Evolutionary conservation across 1,284 basidiomycete species (phyloP).

Genomic region (Puccinia horiana): DNA sequence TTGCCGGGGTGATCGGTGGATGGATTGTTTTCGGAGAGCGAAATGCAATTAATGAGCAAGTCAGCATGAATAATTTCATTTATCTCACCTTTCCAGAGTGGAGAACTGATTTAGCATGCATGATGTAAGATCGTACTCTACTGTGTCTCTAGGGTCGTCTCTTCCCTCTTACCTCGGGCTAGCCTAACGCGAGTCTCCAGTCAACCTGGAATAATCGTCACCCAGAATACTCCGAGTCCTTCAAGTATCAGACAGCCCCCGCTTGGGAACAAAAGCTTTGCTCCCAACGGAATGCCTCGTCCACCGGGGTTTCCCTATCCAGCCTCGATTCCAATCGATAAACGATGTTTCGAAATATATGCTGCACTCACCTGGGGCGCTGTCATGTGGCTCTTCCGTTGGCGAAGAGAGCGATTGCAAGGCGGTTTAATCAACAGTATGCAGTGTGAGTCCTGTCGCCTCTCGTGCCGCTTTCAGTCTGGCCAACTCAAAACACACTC

Average conservation of each 20-base stretch:
- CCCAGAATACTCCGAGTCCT: slow-evolving; percentile 53
- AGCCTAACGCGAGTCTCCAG: slow-evolving; percentile 39
- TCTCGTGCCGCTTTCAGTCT: not conserved
- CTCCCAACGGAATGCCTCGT: slow-evolving; percentile 56
- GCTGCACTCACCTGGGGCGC: slow-evolving; percentile 89
- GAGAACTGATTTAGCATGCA: not conserved
- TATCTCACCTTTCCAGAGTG: not conserved
- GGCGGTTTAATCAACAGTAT: slow-evolving; percentile 74
- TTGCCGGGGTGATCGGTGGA: slow-evolving; percentile 88
- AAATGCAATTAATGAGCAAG: slow-evolving; percentile 97
- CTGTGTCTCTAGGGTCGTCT: slow-evolving; percentile 55
- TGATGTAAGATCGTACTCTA: slow-evolving; percentile 89
- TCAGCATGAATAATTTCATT: slow-evolving; percentile 59
- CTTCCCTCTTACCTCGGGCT: slow-evolving; percentile 55
- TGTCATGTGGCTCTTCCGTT: slow-evolving; percentile 95
- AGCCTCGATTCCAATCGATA: slow-evolving; percentile 76
- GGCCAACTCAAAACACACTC: not conserved
- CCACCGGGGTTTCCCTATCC: slow-evolving; percentile 59
- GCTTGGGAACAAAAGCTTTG: slow-evolving; percentile 54
- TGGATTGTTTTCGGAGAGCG: slow-evolving; percentile 91
- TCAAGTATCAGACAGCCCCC: slow-evolving; percentile 53
- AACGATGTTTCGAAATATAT: slow-evolving; percentile 79
- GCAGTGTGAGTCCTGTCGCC: slow-evolving; percentile 51
- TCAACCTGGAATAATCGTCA: slow-evolving; percentile 56
- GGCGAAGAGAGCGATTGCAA: slow-evolving; percentile 82